Conservation (phyloP, 1,284 basidiomycete species). For the Ustilago bromivora region DNA sequence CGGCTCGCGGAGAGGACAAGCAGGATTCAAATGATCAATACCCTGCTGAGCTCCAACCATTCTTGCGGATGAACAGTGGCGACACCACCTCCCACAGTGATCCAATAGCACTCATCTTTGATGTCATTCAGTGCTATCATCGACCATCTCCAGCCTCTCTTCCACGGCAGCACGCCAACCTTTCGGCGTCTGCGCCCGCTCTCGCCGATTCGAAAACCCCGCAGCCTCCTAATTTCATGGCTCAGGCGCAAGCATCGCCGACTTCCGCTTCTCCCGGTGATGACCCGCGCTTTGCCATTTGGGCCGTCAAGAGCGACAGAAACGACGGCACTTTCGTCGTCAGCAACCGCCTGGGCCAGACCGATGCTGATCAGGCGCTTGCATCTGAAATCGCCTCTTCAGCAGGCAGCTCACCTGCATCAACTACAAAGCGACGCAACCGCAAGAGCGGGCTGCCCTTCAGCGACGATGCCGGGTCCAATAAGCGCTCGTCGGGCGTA, state of each 20-base stretch:
- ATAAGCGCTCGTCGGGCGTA: conserved; percentile 1
- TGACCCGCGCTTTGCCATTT: conserved; percentile 61
- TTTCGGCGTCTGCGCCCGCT: conserved; percentile 3
- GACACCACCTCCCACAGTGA: neutral
- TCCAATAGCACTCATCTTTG: conserved; percentile 45
- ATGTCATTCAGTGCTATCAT: conserved; percentile 55
- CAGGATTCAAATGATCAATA: conserved; percentile 15
- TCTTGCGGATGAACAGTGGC: conserved; percentile 1
- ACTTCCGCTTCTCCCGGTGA: conserved; percentile 56
- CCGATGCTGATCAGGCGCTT: conserved; percentile 7
- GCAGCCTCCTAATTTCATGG: conserved; percentile 19
- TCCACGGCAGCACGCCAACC: neutral
- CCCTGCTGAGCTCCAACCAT: conserved; percentile 31
- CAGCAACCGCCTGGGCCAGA: conserved; percentile 38
- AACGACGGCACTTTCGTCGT: conserved; percentile 42
- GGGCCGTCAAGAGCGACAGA: conserved; percentile 49
- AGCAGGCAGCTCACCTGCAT: conserved; percentile 10
- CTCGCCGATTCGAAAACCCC: neutral
- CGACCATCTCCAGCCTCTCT: conserved; percentile 8
- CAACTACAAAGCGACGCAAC: conserved; percentile 30
- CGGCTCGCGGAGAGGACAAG: conserved; percentile 29
- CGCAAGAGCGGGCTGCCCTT: conserved; percentile 29
- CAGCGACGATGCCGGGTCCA: conserved; percentile 5
- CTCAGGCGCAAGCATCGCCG: conserved; percentile 38
- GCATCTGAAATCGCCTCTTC: conserved; percentile 16